Base-by-base conservation (phyloP, 176 grass and related monocot species). In the Musa beccarii region DNA sequence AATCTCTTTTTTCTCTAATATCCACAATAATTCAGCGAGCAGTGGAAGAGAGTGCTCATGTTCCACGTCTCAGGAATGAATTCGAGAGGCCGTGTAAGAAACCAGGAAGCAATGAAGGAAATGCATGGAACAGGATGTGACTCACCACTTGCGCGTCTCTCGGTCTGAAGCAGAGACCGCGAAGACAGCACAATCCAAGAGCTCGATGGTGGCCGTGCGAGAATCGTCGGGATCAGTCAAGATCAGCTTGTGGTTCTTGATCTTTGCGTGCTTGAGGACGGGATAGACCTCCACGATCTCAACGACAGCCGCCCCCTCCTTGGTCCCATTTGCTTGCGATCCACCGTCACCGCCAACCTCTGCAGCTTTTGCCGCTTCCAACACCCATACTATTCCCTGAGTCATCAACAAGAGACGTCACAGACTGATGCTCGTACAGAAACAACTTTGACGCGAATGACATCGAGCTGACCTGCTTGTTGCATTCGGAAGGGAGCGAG, bases 111-210 rank as follows among this genome's bases (percentile, higher is more conserved):
- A 43, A 43, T 6, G 34, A 43, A 43, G 34, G 34, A 6, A 43
- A 43, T 6, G 34, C 34, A 43, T 43, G 4, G 16, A 61, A 15
- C 7, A 72, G n/a, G 10, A 52, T 53, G 69, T 67, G 15, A 29
- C 93, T 88, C 11, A 96, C 93, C 93, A 96, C 82, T 92, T 96
- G 23, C 83, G 85, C 9, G 93, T 90, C 52, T 75, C 73, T 79
- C 86, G 78, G 64, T 81, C 83, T 62, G 93, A 90, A 11, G 87
- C 80, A 86, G 93, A 96, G 81, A 96, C 87, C 71, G 89, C 83
- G 50, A 85, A 20, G 8, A 92, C 71, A 4, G 22, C 83, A 79
- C 93, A 96, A 75, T 87, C 83, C 19, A 71, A 55, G 59, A 96
- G 93, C 51, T 81, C 74, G 79, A 96, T 84, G n/a, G 66, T 79